Conservation (phyloP, 352 stramenopile genomes). For the Lagenidium sp. region DNA sequence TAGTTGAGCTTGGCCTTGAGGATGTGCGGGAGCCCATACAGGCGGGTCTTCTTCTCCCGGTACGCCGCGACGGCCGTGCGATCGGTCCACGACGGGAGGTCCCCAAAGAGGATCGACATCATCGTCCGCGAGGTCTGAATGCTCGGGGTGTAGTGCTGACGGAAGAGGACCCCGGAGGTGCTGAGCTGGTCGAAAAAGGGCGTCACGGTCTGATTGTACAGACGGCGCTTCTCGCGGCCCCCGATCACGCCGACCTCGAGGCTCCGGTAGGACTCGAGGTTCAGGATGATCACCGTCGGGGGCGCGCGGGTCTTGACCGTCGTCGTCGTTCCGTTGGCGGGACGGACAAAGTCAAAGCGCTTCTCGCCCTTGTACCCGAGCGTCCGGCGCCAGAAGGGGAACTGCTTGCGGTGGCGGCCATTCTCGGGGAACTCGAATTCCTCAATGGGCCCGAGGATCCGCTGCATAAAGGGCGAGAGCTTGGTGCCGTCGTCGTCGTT, state of each 20-base stretch:
- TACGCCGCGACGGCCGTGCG: neutral
- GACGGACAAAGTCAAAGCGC: conserved; percentile 2
- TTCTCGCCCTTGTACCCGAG: conserved; percentile 5
- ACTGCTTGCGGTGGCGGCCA: neutral
- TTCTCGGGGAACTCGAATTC: neutral
- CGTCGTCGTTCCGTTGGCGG: neutral
- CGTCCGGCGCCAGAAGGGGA: conserved; percentile 8
- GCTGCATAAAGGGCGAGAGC: neutral
- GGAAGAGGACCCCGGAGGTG: conserved; percentile 2
- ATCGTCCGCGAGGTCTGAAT: conserved; percentile 11
- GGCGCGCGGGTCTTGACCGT: neutral
- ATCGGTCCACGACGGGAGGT: conserved; percentile 1
- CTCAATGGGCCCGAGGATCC: conserved; percentile 1
- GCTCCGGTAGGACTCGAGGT: conserved; percentile 7
- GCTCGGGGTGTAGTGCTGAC: conserved; percentile 7
- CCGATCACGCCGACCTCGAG: conserved; percentile 7
- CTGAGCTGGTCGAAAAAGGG: conserved; percentile 6
- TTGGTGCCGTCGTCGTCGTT: neutral
- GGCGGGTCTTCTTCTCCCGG: neutral
- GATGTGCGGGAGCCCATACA: conserved; percentile 4
- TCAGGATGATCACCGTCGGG: conserved; percentile 7
- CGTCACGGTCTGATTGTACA: conserved; percentile 6
- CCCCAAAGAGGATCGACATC: conserved; percentile 3
- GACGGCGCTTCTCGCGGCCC: neutral
- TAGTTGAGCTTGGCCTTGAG: conserved; percentile 5